Conservation (phyloP, 768 basidiomycete genomes). For the Kwoniella sp. region DNA sequence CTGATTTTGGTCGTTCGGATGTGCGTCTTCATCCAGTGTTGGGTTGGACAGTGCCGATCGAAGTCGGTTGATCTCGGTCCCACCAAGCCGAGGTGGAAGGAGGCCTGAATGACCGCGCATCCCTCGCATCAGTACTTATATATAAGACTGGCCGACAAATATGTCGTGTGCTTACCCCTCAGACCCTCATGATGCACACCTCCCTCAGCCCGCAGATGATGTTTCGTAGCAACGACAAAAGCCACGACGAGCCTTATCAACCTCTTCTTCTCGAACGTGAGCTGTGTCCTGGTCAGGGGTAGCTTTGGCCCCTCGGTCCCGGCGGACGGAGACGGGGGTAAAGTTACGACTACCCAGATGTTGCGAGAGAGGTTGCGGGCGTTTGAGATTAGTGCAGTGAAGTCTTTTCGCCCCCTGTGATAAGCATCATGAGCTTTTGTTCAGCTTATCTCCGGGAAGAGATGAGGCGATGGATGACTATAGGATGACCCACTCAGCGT, state of each 20-base stretch:
- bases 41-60: conserved; percentile 17
- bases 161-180: conserved; percentile 58
- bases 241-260: conserved; percentile 69
- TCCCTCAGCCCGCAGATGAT: conserved; percentile 58
- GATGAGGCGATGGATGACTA: too few relatives aligned
- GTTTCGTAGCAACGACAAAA: conserved; percentile 72
- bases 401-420: conserved; percentile 85
- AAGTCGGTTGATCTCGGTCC: conserved; percentile 21
- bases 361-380: conserved; percentile 47
- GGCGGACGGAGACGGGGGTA: conserved; percentile 56
- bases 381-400: conserved; percentile 70
- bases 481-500: conserved; percentile 59
- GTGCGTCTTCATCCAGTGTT: background rate
- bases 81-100: conserved; percentile 57
- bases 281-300: conserved; percentile 39
- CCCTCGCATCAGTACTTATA: too few relatives aligned
- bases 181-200: conserved; percentile 86
- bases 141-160: too few relatives aligned
- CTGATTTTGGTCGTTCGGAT: background rate
- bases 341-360: conserved; percentile 60
- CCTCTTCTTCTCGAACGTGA: conserved; percentile 64
- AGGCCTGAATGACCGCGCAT: too few relatives aligned
- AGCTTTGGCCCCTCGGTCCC: conserved; percentile 51
- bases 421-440: conserved; percentile 64
- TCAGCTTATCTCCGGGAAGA: background rate